Evolutionary conservation across 768 basidiomycete species (phyloP), one percentile per base, ranked within the genome.

Genomic region (Infundibulicybe gibba): DNA sequence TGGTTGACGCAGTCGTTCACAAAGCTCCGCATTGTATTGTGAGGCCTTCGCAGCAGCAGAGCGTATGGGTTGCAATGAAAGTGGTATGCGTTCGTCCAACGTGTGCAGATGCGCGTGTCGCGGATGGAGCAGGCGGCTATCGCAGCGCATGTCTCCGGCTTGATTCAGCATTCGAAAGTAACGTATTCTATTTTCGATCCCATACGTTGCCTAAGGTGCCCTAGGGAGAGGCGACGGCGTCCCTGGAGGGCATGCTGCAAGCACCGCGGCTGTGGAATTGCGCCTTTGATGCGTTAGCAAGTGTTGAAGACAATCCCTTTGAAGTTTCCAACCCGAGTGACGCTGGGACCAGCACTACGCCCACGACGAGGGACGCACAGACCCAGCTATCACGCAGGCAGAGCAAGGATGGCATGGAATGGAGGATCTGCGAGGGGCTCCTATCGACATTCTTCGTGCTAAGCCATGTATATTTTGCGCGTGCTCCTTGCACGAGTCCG

Each of bases 401-500:
- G 35, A 65, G 71, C 35, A 64, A 80, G 35, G 75, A 81, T 45
- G 78, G 78, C 1, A 48, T 87, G 8, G 83, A 90, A 52, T 94
- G 90, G 90, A 75, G 84, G 1, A 69, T 92, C 10, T 79, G 85
- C 3, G 81, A 89, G 55, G 83, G 81, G 10, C 73, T 95, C 3
- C 65, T 93, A 5, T 66, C 70, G 0, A 81, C 83, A 0, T 66
- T 89, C 2, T 77, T 94, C 48, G 70, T 79, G 2, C 69, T 95
- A 6, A 70, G 79, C 0, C 74, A 80, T 6, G 72, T 78, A 0
- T 90, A 93, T 54, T 71, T 82, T n/a, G 61, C 67, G 0, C 80
- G 91, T 14, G 95, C 0, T 91, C 93, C 5, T 78, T 84, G 3
- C 79, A 87, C 16, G 92, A 94, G 56, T 84, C 90, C 2, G 84